Evolutionary conservation across 768 basidiomycete genomes (phyloP).

Genomic region (Tubosaeta sp.): DNA sequence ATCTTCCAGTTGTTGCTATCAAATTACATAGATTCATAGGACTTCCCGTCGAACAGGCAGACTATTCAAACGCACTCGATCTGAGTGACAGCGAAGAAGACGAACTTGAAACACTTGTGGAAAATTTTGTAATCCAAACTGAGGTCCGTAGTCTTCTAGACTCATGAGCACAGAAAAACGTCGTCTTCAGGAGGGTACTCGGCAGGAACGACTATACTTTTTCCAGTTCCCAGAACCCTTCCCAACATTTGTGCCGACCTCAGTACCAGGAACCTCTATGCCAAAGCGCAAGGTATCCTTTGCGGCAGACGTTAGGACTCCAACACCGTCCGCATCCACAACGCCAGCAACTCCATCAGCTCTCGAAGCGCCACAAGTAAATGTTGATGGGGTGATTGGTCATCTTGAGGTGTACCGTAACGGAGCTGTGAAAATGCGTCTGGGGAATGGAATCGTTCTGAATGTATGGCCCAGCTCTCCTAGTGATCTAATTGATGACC

Average conservation of each 20-base stretch:
- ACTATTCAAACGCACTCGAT: constrained; percentile 58
- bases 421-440: constrained; percentile 81
- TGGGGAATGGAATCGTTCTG: constrained; percentile 75
- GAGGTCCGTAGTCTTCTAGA: constrained; percentile 32
- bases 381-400: constrained; percentile 75
- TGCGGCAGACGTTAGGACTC: constrained; percentile 54
- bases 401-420: constrained; percentile 81
- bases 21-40: constrained; percentile 5
- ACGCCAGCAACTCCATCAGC: constrained; percentile 17
- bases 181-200: constrained; percentile 40
- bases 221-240: constrained; percentile 91
- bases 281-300: constrained; percentile 54
- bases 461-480: constrained; percentile 49
- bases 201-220: constrained; percentile 72
- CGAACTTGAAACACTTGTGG: constrained; percentile 71
- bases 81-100: constrained; percentile 76
- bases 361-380: constrained; percentile 26
- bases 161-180: background rate
- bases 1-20: background rate
- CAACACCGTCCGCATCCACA: constrained; percentile 29
- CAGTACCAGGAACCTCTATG: constrained; percentile 23
- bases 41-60: constrained; percentile 31
- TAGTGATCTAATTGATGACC: background rate
- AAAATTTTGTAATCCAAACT: constrained; percentile 54
- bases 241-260: constrained; percentile 55